These are phyloP conservation scores for Alternaria brassicicola DNA, from an alignment of 2,329 filamentous ascomycete species.

Conservation along the genomic window DNA sequence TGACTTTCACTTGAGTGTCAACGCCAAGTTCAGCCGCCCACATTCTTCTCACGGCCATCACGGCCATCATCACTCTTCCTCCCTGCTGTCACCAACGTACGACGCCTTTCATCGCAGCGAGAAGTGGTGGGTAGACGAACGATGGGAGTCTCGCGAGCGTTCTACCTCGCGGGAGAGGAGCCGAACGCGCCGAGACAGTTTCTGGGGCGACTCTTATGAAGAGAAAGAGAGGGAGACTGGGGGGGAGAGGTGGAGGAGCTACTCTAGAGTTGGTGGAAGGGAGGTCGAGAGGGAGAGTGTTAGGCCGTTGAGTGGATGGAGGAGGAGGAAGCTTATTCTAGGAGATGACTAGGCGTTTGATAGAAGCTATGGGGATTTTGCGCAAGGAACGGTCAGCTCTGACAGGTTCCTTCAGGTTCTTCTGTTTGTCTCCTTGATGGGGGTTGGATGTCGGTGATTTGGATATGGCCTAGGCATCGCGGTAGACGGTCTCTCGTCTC, in stretches of 20 bases:
- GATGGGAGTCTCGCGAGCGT: slow-evolving; percentile 35
- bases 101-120: slow-evolving; percentile 33
- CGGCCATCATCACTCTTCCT: background rate
- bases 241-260: slow-evolving; percentile 31
- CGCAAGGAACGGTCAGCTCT: too few relatives aligned
- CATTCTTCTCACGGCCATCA: slow-evolving; percentile 21
- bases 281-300: slow-evolving; percentile 41
- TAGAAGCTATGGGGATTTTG: too few relatives aligned
- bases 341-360: background rate
- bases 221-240: slow-evolving; percentile 24
- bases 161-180: slow-evolving; percentile 13
- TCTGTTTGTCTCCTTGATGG: background rate
- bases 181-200: slow-evolving; percentile 11
- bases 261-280: slow-evolving; percentile 26
- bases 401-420: too few relatives aligned
- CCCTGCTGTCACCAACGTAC: slow-evolving; percentile 21
- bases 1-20: slow-evolving; percentile 32
- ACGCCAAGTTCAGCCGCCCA: slow-evolving; percentile 27
- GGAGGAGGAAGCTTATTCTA: slow-evolving; percentile 15
- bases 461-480: background rate
- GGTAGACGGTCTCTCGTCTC: background rate
- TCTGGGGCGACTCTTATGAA: slow-evolving; percentile 19
- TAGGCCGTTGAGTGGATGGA: slow-evolving; percentile 37
- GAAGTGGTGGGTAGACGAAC: slow-evolving; percentile 37
- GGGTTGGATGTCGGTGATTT: background rate